A percentile compares a stretch with the other conserved stretches of the same genome.
Evolutionary conservation across 495 filamentous ascomycete genomes (phyloP).

Genomic region (Penicillium paxilli): DNA sequence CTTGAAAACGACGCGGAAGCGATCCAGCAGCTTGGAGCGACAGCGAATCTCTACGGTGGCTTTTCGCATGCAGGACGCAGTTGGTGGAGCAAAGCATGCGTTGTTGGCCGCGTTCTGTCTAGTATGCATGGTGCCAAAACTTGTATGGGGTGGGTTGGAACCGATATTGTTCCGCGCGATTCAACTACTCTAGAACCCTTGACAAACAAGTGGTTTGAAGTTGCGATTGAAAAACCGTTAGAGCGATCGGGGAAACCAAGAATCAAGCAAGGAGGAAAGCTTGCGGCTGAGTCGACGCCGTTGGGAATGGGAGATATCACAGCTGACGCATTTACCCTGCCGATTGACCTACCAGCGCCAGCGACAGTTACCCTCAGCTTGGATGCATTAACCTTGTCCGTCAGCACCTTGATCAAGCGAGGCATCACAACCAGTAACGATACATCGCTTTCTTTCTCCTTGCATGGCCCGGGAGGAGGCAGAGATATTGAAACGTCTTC

Average conservation of each 20-base stretch:
- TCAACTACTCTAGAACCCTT: slow-evolving; percentile 30
- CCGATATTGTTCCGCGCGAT: slow-evolving; percentile 49
- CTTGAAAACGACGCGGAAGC: slow-evolving; percentile 73
- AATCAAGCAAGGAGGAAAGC: slow-evolving; percentile 39
- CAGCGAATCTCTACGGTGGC: slow-evolving; percentile 75
- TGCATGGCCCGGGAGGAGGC: not conserved
- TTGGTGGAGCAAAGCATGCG: slow-evolving; percentile 81
- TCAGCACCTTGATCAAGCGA: slow-evolving; percentile 21
- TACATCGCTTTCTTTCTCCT: slow-evolving; percentile 55
- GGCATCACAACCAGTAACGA: slow-evolving; percentile 44
- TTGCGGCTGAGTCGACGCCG: slow-evolving; percentile 37
- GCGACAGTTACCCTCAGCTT: slow-evolving; percentile 17
- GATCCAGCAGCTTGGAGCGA: slow-evolving; percentile 62
- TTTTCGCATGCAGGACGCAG: slow-evolving; percentile 69
- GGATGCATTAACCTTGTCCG: slow-evolving; percentile 20
- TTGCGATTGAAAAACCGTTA: slow-evolving; percentile 42
- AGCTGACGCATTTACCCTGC: slow-evolving; percentile 45
- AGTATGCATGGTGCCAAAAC: slow-evolving; percentile 64
- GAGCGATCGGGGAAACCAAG: slow-evolving; percentile 27
- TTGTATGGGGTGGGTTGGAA: slow-evolving; percentile 78
- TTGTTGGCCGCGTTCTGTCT: slow-evolving; percentile 75
- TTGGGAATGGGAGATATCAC: slow-evolving; percentile 44
- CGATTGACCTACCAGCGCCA: slow-evolving; percentile 21
- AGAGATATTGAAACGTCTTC: no score
- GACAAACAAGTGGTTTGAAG: slow-evolving; percentile 65